These are phyloP conservation scores for Symmetrospora coprosmae DNA, from an alignment of 768 basidiomycete genomes.

Conservation along the genomic window DNA sequence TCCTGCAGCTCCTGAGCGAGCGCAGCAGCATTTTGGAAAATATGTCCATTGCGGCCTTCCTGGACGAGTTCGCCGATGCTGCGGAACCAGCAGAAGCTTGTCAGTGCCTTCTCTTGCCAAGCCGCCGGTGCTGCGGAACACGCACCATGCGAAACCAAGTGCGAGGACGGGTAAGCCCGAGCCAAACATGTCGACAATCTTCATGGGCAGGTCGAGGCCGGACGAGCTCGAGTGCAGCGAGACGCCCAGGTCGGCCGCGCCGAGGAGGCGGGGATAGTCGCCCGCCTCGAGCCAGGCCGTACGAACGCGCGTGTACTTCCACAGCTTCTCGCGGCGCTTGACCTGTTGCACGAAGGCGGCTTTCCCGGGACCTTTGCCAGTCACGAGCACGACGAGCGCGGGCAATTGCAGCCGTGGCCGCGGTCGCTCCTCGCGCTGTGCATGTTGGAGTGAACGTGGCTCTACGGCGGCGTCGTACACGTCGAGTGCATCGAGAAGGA, in stretches of 20 bases:
- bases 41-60: constrained; percentile 64
- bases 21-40: constrained; percentile 55
- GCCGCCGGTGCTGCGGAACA: not conserved
- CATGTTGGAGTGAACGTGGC: constrained; percentile 38
- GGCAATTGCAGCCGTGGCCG: no score
- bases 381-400: constrained; percentile 5
- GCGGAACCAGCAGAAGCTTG: not conserved
- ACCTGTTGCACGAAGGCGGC: constrained; percentile 60
- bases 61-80: constrained; percentile 79
- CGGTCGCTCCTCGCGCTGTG: not conserved
- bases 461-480: constrained; percentile 55
- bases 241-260: constrained; percentile 80
- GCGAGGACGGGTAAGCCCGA: constrained; percentile 89
- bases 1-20: constrained; percentile 63
- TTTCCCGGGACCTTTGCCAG: constrained; percentile 42
- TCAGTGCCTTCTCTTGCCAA: not conserved
- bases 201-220: constrained; percentile 89
- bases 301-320: constrained; percentile 63
- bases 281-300: constrained; percentile 77
- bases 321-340: constrained; percentile 46
- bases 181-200: constrained; percentile 98
- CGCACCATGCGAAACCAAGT: constrained; percentile 69
- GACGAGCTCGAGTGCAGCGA: constrained; percentile 83
- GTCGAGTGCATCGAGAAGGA: constrained; percentile 61
- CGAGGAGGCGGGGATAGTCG: constrained; percentile 77